These are phyloP conservation scores for Ophiostoma sp. DNA, from an alignment of 2,329 filamentous ascomycete species.

Conservation along the genomic window DNA sequence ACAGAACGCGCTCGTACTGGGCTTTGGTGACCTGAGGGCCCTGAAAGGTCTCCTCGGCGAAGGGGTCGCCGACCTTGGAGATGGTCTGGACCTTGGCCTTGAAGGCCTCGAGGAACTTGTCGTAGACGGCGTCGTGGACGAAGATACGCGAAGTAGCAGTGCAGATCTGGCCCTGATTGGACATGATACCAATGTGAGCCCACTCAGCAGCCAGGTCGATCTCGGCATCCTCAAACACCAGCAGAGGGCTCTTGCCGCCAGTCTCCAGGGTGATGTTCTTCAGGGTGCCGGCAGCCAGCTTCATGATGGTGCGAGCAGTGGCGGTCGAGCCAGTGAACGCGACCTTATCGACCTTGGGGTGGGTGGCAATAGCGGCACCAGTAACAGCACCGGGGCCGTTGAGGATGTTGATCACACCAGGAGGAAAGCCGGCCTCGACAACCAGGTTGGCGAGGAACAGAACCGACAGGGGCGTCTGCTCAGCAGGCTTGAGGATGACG, in stretches of 20 bases:
- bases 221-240: slow-evolving; percentile 58
- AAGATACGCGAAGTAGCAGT: slow-evolving; percentile 69
- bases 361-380: slow-evolving; percentile 60
- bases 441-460: slow-evolving; percentile 59
- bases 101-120: slow-evolving; percentile 54
- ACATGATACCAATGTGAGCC: slow-evolving; percentile 49
- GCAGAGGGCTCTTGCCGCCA: slow-evolving; percentile 54
- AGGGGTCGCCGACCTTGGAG: slow-evolving; percentile 56
- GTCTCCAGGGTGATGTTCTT: slow-evolving; percentile 57
- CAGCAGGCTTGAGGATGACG: slow-evolving; percentile 57
- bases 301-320: slow-evolving; percentile 64
- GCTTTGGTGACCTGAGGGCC: slow-evolving; percentile 59
- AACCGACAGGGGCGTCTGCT: slow-evolving; percentile 57
- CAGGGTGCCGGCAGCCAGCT: slow-evolving; percentile 55
- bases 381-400: slow-evolving; percentile 62
- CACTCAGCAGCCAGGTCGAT: slow-evolving; percentile 57
- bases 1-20: slow-evolving; percentile 58
- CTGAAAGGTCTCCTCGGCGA: slow-evolving; percentile 47
- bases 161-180: slow-evolving; percentile 69
- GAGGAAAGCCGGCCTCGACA: slow-evolving; percentile 66
- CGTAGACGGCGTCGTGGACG: slow-evolving; percentile 56
- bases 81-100: slow-evolving; percentile 36
- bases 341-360: slow-evolving; percentile 63
- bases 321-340: slow-evolving; percentile 68
- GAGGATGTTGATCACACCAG: slow-evolving; percentile 67